Evolutionary conservation across 495 filamentous ascomycete species (phyloP), one percentile per base, ranked within the genome.

Genomic region (Lasiosphaeria miniovina): DNA sequence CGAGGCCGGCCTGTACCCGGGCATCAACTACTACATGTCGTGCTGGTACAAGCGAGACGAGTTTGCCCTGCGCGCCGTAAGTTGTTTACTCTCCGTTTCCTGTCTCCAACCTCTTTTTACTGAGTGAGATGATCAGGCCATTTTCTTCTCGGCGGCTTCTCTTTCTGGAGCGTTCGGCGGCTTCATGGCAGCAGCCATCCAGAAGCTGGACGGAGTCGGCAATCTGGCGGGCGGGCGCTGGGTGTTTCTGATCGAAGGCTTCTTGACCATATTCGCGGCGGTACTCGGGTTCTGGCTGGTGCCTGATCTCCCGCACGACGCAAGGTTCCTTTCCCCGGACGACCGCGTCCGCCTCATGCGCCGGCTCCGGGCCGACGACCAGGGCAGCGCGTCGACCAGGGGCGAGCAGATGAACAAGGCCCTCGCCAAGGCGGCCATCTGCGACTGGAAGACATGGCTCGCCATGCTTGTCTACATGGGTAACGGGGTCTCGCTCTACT

Each of bases 61-160:
- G 60, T 86, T 92, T 57, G 90, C 88, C 17, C 80, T 73, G 24
- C 72, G 75, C 36, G 69, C 53, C 3, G 61, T 65, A 48, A 41
- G 74, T 68, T 15, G 52, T 59, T 1, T 41, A n/a, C 41, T 89
- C 14, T 6, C 10, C 46, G 0, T 31, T 14, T 31, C 4, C 33
- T 8, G 51, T 12, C 2, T 8, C 0, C n/a, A 0, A 12, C 33
- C 7, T 24, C 11, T 4, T 40, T 15, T 41, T 36, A 55, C 9
- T 41, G 36, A 55, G 53, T 41, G 36, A 45, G 9, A 15, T 24
- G 11, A 45, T 36, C 8, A 65, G 65, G 91, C 90, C 24, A 87
- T 95, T 53, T 96, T 96, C 78, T 94, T 93, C 75, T 90, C 87
- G 8, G 87, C 90, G 0, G 90, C 90, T 1, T 88, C 90, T 9